Evolutionary conservation across 768 basidiomycete genomes (phyloP).

Genomic region (Pisolithus albus): DNA sequence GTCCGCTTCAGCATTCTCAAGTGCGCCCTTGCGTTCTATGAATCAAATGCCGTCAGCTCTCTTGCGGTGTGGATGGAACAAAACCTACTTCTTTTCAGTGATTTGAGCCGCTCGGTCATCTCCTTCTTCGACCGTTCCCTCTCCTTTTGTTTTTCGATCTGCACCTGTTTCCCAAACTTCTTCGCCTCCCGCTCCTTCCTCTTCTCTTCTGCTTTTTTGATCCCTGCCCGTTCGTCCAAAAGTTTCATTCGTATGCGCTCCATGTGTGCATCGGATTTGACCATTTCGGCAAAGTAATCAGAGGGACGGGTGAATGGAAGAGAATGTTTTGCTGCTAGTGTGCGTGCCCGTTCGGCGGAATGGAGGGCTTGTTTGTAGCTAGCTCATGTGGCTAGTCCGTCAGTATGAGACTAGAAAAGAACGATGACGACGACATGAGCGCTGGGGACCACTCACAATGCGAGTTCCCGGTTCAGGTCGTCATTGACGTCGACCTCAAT

Average conservation of each 20-base stretch:
- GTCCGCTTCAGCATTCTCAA: constrained; percentile 55
- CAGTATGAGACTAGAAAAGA: not conserved
- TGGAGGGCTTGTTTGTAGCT: constrained; percentile 97
- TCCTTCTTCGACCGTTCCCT: constrained; percentile 86
- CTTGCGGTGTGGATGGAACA: not conserved
- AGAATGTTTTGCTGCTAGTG: constrained; percentile 70
- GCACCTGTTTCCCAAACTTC: constrained; percentile 98
- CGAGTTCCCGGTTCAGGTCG: constrained; percentile 90
- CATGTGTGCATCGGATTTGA: constrained; percentile 97
- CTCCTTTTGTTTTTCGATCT: constrained; percentile 90
- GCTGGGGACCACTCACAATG: constrained; percentile 60
- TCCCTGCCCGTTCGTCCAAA: constrained; percentile 79
- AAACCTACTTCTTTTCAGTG: constrained; percentile 80
- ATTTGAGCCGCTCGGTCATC: constrained; percentile 79
- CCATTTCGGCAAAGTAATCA: constrained; percentile 99
- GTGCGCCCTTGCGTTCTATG: constrained; percentile 76
- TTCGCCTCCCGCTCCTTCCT: constrained; percentile 89
- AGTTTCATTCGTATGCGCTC: constrained; percentile 88
- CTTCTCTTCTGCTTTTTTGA: constrained; percentile 90
- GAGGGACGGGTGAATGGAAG: constrained; percentile 85
- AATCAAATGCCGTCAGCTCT: not conserved
- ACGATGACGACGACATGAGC: too few species aligned
- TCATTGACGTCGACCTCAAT: constrained; percentile 76
- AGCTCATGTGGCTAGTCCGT: constrained; percentile 1
- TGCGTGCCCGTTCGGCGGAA: constrained; percentile 65